Base-by-base conservation (phyloP, 306 rosid species). In the Arachis stenosperma region DNA sequence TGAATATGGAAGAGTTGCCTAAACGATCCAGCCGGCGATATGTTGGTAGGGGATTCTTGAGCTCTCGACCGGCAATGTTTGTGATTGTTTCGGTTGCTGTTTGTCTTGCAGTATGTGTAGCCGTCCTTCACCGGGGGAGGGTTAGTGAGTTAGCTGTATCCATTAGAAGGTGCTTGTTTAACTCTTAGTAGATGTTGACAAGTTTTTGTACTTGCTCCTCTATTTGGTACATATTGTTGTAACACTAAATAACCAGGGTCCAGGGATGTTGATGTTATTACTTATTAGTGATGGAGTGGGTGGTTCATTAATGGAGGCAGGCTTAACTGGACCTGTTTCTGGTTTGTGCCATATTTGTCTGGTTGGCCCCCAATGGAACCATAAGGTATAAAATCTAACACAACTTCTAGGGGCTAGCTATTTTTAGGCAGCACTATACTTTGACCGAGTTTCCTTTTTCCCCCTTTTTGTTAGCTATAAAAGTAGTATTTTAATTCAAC, bases 31-130 rank as follows among this genome's bases (percentile, higher is more conserved):
- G 79, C 54, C 72, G 66, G 42, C 78, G 46, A 57, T 9, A 67
- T 60, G 55, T 76, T n/a, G 73, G 81, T 0, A 75, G 85, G 72
- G 80, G 79, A 77, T 43, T 54, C 63, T 66, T 81, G 66, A 46
- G 76, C 71, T 78, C 78, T 17, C 91, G 86, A 14, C 82, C 91
- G 1, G 67, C 86, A 17, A 6, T 92, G 15, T 84, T 81, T 52
- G 78, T 88, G 53, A 79, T 92, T 30, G 84, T 83, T 74, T 80
- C 82, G 2, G 84, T 77, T 7, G 87, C 93, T 33, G 75, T 95
- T 55, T 95, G 99, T 81, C 70, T 92, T 51, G 97, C 88, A 30
- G 54, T 92, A 47, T 91, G 99, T 66, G 89, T 93, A 2, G 91
- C 84, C 10, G 15, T 90, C 59, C 82, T 90, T 72, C 99, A 95